Evolutionary conservation across 2,329 filamentous ascomycete genomes (phyloP).

Genomic region (Boeremia lycopersici): DNA sequence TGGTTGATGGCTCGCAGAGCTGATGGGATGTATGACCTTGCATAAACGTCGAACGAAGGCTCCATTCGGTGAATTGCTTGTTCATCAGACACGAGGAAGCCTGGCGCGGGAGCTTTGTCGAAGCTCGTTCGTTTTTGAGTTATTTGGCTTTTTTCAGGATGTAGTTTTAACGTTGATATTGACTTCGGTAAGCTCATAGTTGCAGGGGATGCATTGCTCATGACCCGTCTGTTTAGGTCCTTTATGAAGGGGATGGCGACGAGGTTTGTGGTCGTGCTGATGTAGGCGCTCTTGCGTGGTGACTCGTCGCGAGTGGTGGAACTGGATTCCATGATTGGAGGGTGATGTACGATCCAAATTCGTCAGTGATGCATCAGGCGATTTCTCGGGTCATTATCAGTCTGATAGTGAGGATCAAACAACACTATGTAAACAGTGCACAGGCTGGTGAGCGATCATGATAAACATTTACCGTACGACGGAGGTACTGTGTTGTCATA

Average conservation of each 20-base stretch:
- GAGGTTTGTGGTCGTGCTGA: no score
- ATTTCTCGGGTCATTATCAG: neutral
- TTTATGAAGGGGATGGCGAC: no score
- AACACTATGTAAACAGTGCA: neutral
- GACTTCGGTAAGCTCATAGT: no score
- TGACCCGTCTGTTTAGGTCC: no score
- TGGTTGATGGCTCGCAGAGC: neutral
- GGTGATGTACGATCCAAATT: neutral
- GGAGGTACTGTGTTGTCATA: neutral
- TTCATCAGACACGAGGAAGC: neutral
- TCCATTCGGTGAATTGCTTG: neutral
- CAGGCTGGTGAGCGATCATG: neutral
- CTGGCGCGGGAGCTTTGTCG: neutral
- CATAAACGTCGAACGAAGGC: conserved; percentile 1
- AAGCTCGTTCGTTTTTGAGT: neutral
- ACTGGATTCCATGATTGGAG: neutral
- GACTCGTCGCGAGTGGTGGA: neutral
- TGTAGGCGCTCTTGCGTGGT: neutral
- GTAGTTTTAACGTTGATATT: neutral
- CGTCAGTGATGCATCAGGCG: neutral
- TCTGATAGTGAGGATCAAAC: neutral
- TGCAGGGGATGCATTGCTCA: no score
- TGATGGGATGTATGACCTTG: neutral
- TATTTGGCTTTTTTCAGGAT: no score
- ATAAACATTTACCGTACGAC: neutral